phyloP scores from a whole-genome alignment of 2,329 filamentous ascomycete genomes.

The Ophiocordyceps sinensis region DNA sequence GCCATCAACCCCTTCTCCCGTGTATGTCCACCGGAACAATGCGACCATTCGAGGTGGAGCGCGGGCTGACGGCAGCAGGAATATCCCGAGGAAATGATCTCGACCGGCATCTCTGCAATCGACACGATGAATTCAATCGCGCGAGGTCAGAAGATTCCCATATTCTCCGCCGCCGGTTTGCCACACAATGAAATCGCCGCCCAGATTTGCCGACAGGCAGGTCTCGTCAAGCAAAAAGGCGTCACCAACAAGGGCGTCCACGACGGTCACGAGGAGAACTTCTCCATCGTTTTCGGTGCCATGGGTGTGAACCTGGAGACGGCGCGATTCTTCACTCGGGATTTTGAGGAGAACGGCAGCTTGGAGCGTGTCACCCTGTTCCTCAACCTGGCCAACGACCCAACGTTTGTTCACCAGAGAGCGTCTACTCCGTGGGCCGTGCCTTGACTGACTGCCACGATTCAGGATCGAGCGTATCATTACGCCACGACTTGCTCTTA shows the following conservation, averaged over 20 bases:
- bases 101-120: slow-evolving; percentile 96
- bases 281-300: slow-evolving; percentile 97
- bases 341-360: slow-evolving; percentile 98
- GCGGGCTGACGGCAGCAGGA: slow-evolving; percentile 39
- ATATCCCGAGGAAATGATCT: slow-evolving; percentile 99
- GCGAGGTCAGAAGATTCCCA: slow-evolving; percentile 98
- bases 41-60: neutral
- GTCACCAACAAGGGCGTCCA: slow-evolving; percentile 85
- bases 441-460: neutral
- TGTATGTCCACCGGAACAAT: slow-evolving; percentile 31
- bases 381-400: slow-evolving; percentile 97
- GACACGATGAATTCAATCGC: slow-evolving; percentile 98
- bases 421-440: neutral
- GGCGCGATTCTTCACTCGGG: slow-evolving; percentile 91
- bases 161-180: slow-evolving; percentile 95
- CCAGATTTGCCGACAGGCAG: slow-evolving; percentile 94
- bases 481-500: slow-evolving; percentile 92
- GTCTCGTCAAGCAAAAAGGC: slow-evolving; percentile 68
- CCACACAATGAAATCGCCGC: slow-evolving; percentile 99
- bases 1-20: slow-evolving; percentile 97
- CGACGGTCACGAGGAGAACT: slow-evolving; percentile 96
- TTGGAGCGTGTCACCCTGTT: slow-evolving; percentile 95
- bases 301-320: slow-evolving; percentile 99
- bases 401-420: slow-evolving; percentile 54
- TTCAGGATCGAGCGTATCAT: slow-evolving; percentile 96